Base-by-base conservation (phyloP, 1,139 yeast species). In the Diutina siamensis region DNA sequence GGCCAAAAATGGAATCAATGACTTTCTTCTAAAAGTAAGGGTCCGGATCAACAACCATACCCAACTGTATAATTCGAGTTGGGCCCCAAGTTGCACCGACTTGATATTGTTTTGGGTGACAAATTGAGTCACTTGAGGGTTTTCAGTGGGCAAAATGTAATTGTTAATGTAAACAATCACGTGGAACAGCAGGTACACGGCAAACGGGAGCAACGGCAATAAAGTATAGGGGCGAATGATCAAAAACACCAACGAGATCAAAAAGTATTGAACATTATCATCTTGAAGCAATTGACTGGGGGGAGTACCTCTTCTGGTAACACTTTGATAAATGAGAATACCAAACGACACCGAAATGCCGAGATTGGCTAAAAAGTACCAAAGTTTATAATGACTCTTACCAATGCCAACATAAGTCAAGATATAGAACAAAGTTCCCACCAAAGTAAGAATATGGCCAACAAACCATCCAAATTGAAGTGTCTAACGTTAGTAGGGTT, bases 281-380 rank as follows among this genome's bases (percentile, higher is more conserved):
- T 83, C 87, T 63, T 66, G 48, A 69, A 63, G 44, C 69, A 61
- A 31, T 46, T 50, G 55, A 32, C 40, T 38, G 19, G 51, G 45
- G 44, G 48, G 49, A 44, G 47, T 46, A 34, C 70, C 65, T 61
- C 57, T 56, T 55, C 64, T 68, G 48, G 57, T 62, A 45, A 63
- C 53, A 48, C 60, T 54, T 56, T 87, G 92, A 62, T 70, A 80
- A 28, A 84, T 63, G 49, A 87, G 83, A 51, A 89, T 77, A 21
- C 87, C 88, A 62, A 86, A 88, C 35, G 95, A 80, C 53, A 72
- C 75, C 45, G 85, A 59, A 5, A 84, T 80, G 15, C 92, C 84
- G 12, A 80, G 45, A 51, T 79, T 79, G 1, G 85, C 72, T 47
- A 76, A 57, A 47, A 76, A 71, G 65, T 85, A 87, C 70, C 83